Evolutionary conservation across 2,329 filamentous ascomycete species (phyloP).

Genomic region (Colletotrichum sp.): DNA sequence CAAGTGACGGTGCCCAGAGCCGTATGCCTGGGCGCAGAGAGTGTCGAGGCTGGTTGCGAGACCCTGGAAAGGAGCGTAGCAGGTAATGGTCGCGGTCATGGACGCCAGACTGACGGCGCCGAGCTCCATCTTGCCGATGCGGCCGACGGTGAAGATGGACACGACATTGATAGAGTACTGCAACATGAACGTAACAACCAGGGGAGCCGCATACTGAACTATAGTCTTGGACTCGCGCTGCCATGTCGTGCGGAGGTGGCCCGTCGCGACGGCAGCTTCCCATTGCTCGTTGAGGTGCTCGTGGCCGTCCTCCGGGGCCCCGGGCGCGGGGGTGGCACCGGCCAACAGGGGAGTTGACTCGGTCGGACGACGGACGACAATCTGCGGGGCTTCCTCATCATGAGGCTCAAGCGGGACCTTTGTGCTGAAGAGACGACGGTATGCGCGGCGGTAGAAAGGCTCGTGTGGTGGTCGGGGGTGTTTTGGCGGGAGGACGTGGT

Average conservation of each 20-base stretch:
- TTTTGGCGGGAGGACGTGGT: constrained; percentile 69
- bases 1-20: constrained; percentile 86
- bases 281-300: constrained; percentile 75
- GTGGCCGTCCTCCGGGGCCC: constrained; percentile 32
- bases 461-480: constrained; percentile 41
- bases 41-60: constrained; percentile 91
- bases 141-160: constrained; percentile 79
- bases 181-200: constrained; percentile 77
- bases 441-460: constrained; percentile 46
- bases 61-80: constrained; percentile 80
- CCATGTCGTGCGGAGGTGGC: constrained; percentile 89
- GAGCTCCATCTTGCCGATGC: constrained; percentile 69
- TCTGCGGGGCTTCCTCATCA: constrained; percentile 42
- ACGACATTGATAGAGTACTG: constrained; percentile 87
- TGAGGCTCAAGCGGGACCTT: constrained; percentile 46
- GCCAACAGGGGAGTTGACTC: constrained; percentile 48
- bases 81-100: constrained; percentile 83
- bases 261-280: constrained; percentile 83
- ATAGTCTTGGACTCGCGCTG: constrained; percentile 87
- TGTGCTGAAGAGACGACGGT: constrained; percentile 59
- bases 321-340: background rate
- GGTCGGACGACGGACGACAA: constrained; percentile 37
- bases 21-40: constrained; percentile 91
- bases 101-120: constrained; percentile 56
- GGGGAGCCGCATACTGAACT: constrained; percentile 70